Evolutionary conservation across 768 basidiomycete species (phyloP).

Genomic region (Sarcodon aspratus): DNA sequence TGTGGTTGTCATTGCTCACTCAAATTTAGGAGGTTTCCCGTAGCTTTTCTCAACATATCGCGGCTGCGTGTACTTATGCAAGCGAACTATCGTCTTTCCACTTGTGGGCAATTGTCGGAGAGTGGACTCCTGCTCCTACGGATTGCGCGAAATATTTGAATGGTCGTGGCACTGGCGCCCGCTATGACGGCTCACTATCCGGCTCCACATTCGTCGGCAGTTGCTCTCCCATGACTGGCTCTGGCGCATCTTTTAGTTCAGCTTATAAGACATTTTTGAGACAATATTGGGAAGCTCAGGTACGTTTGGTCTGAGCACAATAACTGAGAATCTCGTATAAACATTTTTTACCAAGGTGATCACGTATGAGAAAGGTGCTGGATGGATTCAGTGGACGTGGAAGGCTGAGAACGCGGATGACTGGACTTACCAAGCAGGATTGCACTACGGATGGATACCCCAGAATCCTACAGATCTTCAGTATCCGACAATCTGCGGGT

Average conservation of each 20-base stretch:
- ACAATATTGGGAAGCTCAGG: slow-evolving; percentile 80
- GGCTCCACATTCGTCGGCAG: slow-evolving; percentile 64
- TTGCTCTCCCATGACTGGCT: slow-evolving; percentile 65
- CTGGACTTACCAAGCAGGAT: slow-evolving; percentile 82
- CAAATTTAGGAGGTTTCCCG: slow-evolving; percentile 24
- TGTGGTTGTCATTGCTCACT: too few species aligned
- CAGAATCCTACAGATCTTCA: slow-evolving; percentile 33
- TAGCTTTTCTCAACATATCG: slow-evolving; percentile 44
- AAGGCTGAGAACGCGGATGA: slow-evolving; percentile 78
- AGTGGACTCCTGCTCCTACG: slow-evolving; percentile 73
- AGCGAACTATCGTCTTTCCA: slow-evolving; percentile 37
- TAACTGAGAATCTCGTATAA: slow-evolving; percentile 65
- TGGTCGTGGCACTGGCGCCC: slow-evolving; percentile 60
- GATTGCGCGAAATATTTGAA: slow-evolving; percentile 81
- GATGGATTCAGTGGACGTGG: slow-evolving; percentile 83
- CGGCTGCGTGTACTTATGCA: slow-evolving; percentile 39
- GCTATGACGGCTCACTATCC: slow-evolving; percentile 48
- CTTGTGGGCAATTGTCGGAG: slow-evolving; percentile 80
- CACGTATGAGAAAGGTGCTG: slow-evolving; percentile 56
- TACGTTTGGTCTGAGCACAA: slow-evolving; percentile 60
- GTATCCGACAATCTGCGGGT: slow-evolving; percentile 57
- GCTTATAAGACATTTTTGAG: slow-evolving; percentile 76
- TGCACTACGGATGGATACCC: slow-evolving; percentile 81
- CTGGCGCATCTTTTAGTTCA: slow-evolving; percentile 60
- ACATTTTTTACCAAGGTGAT: slow-evolving; percentile 52